Conservation (phyloP, 2,329 filamentous ascomycete species). For the Decorospora gaudefroyi region DNA sequence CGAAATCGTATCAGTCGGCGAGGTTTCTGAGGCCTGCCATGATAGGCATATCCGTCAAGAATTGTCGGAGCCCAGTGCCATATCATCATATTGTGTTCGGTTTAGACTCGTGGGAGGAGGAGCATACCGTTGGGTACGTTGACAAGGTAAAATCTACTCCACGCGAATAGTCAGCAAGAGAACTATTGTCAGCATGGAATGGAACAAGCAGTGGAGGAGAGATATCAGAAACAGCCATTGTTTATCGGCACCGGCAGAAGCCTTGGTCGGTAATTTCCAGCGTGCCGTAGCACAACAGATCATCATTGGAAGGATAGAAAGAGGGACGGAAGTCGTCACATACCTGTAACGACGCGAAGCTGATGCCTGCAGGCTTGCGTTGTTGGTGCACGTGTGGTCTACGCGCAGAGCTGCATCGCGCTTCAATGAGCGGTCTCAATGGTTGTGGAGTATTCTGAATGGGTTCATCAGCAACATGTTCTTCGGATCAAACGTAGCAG, state of each 20-base stretch:
- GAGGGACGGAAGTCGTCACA: background rate
- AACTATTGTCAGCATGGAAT: conserved; percentile 4
- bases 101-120: conserved; percentile 14
- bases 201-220: conserved; percentile 13
- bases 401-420: background rate
- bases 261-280: conserved; percentile 54
- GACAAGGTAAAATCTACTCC: conserved; percentile 3
- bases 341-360: conserved; percentile 6
- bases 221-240: conserved; percentile 51
- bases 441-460: background rate
- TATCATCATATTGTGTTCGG: conserved; percentile 68
- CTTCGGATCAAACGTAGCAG: background rate
- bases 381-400: background rate
- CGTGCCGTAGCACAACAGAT: conserved; percentile 50
- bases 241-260: conserved; percentile 48
- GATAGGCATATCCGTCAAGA: conserved; percentile 81
- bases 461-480: conserved; percentile 23
- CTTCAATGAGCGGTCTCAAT: background rate
- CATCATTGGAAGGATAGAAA: conserved; percentile 38
- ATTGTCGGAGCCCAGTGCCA: conserved; percentile 96
- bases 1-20: conserved; percentile 76
- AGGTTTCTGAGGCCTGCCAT: conserved; percentile 99
- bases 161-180: conserved; percentile 20
- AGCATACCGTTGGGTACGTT: conserved; percentile 30
- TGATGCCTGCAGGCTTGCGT: background rate